phyloP scores from a whole-genome alignment of 31 red algal species.

The Endocladia muricata region DNA sequence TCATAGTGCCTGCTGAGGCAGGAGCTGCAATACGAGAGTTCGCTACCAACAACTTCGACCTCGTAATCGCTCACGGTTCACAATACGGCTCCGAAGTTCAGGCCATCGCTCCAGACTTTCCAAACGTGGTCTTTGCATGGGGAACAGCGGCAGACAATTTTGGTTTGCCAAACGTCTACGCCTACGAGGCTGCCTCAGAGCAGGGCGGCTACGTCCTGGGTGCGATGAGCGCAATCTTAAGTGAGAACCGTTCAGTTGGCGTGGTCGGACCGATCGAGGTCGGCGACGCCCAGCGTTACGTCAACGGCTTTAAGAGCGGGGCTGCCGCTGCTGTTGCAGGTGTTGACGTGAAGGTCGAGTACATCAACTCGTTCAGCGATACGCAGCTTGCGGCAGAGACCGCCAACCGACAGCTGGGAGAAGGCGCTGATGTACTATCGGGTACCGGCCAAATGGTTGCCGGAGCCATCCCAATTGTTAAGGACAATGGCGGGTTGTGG shows the following conservation, averaged over 20 bases:
- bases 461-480: neutral
- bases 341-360: neutral
- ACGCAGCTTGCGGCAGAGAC: neutral
- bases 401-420: neutral
- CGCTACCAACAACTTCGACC: neutral
- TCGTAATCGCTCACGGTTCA: constrained; percentile 1
- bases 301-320: neutral
- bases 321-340: neutral
- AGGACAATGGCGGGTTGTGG: neutral
- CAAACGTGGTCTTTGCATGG: neutral
- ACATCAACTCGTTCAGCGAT: constrained; percentile 15
- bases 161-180: neutral
- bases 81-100: neutral
- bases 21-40: neutral
- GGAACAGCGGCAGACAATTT: neutral
- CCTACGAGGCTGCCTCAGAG: neutral
- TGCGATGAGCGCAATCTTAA: neutral
- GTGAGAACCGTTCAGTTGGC: neutral
- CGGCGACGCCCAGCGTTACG: neutral
- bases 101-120: constrained; percentile 8
- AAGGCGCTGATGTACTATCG: neutral
- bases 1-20: neutral
- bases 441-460: neutral
- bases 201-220: constrained; percentile 17
- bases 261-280: neutral